phyloP scores from a whole-genome alignment of 2,329 filamentous ascomycete species.

The Pseudogymnoascus sp. region DNA sequence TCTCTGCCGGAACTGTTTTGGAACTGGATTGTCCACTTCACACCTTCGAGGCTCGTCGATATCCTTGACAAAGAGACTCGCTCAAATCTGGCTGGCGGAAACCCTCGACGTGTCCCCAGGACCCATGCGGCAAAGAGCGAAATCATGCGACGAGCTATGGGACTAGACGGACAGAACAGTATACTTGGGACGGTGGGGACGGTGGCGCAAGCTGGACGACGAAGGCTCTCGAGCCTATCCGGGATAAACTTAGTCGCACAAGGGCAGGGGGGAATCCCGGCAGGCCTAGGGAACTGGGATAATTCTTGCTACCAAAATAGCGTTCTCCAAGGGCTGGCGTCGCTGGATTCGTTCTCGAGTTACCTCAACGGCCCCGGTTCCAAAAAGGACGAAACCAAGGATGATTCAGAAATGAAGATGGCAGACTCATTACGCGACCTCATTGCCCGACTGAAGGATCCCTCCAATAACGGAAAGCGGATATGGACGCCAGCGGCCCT shows the following conservation, averaged over 20 bases:
- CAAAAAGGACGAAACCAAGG: conserved; percentile 1
- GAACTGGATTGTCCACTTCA: conserved; percentile 51
- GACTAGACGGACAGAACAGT: conserved; percentile 43
- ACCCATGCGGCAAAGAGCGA: conserved; percentile 56
- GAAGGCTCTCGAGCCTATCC: conserved; percentile 44
- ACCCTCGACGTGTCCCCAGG: conserved; percentile 28
- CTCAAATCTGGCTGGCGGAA: conserved; percentile 10
- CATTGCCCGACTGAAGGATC: conserved; percentile 62
- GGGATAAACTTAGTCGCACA: conserved; percentile 34
- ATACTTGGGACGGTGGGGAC: conserved; percentile 43
- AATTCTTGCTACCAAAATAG: conserved; percentile 99
- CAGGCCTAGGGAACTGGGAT: conserved; percentile 80
- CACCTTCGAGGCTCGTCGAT: conserved; percentile 51
- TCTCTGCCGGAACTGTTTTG: conserved; percentile 47
- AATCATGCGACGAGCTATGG: conserved; percentile 55
- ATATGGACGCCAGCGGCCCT: conserved; percentile 76
- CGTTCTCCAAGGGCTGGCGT: conserved; percentile 76
- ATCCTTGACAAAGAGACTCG: conserved; percentile 38
- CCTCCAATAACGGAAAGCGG: conserved; percentile 63
- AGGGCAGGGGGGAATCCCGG: conserved; percentile 39
- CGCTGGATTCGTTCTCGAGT: conserved; percentile 59
- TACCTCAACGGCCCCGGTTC: conserved; percentile 49
- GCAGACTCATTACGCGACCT: conserved; percentile 42
- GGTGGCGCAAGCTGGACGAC: conserved; percentile 51
- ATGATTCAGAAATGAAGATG: conserved; percentile 25